These are phyloP conservation scores for Metarhizium sp. DNA, from an alignment of 2,329 filamentous ascomycete species.

Conservation along the genomic window DNA sequence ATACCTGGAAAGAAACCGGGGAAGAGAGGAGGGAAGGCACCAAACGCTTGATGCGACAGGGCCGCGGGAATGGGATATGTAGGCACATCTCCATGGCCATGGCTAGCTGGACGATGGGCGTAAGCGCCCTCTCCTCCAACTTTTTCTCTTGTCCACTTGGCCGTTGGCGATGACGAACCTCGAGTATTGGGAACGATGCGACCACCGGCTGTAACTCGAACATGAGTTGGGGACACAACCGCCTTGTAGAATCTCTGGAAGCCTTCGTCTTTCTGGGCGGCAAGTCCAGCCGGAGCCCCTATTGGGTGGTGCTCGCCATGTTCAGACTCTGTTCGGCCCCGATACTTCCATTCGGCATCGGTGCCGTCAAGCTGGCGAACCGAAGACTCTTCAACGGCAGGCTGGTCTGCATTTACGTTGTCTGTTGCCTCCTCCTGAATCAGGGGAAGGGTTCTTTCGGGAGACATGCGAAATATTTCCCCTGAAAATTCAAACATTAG, in stretches of 20 bases:
- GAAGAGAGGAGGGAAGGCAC: constrained; percentile 19
- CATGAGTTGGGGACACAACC: constrained; percentile 57
- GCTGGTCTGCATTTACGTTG: constrained; percentile 3
- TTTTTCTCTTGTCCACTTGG: constrained; percentile 39
- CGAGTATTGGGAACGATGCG: constrained; percentile 58
- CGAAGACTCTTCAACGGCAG: constrained; percentile 9
- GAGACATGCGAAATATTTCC: constrained; percentile 22
- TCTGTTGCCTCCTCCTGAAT: constrained; percentile 21
- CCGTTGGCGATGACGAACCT: constrained; percentile 39
- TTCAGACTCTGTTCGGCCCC: constrained; percentile 35
- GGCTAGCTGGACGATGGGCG: constrained; percentile 11
- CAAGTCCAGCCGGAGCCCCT: constrained; percentile 41
- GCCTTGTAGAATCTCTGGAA: constrained; percentile 60
- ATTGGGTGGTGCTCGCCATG: constrained; percentile 36
- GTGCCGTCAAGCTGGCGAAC: constrained; percentile 29
- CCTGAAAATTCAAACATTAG: constrained; percentile 9
- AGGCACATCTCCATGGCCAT: constrained; percentile 6
- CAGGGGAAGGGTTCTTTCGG: constrained; percentile 17
- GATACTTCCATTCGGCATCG: constrained; percentile 34
- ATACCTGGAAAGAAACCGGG: constrained; percentile 22
- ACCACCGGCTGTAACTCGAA: constrained; percentile 58
- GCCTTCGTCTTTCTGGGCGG: constrained; percentile 52
- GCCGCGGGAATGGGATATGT: constrained; percentile 5
- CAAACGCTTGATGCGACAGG: constrained; percentile 18
- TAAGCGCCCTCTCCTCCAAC: constrained; percentile 12